phyloP scores from a whole-genome alignment of 495 filamentous ascomycete species.

The Talaromyces proteolyticus region DNA sequence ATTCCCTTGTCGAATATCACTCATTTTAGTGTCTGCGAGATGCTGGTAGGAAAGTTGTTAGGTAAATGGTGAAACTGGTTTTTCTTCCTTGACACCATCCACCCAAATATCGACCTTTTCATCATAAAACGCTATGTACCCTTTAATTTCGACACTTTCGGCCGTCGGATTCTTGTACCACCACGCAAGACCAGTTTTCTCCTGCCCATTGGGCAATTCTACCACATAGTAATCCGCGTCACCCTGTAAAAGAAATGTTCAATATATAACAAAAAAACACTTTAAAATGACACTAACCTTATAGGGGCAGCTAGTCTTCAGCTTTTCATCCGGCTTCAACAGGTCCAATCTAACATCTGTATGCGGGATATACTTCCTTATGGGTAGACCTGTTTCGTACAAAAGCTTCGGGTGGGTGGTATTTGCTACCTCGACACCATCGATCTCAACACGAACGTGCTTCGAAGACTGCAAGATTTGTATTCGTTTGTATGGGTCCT shows the following conservation, averaged over 20 bases:
- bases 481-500: slow-evolving; percentile 57
- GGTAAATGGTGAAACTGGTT: not conserved
- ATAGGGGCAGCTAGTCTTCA: not conserved
- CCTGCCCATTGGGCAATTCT: slow-evolving; percentile 23
- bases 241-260: slow-evolving; percentile 25
- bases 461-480: slow-evolving; percentile 46
- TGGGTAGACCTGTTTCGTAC: slow-evolving; percentile 28
- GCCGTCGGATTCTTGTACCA: slow-evolving; percentile 46
- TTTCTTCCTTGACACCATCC: slow-evolving; percentile 42
- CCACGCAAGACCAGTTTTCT: slow-evolving; percentile 45
- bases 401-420: slow-evolving; percentile 10
- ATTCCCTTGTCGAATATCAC: not conserved
- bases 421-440: slow-evolving; percentile 38
- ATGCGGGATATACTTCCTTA: slow-evolving; percentile 46
- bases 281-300: not conserved
- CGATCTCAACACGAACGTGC: slow-evolving; percentile 39
- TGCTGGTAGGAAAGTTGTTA: too few relatives aligned
- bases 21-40: not conserved
- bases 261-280: not conserved
- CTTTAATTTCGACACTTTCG: slow-evolving; percentile 41
- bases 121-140: slow-evolving; percentile 51
- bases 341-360: slow-evolving; percentile 24
- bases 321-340: not conserved
- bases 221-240: slow-evolving; percentile 45
- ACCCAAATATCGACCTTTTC: slow-evolving; percentile 53